Conservation (phyloP, 208 protist species). For the Trypanosoma mega region DNA sequence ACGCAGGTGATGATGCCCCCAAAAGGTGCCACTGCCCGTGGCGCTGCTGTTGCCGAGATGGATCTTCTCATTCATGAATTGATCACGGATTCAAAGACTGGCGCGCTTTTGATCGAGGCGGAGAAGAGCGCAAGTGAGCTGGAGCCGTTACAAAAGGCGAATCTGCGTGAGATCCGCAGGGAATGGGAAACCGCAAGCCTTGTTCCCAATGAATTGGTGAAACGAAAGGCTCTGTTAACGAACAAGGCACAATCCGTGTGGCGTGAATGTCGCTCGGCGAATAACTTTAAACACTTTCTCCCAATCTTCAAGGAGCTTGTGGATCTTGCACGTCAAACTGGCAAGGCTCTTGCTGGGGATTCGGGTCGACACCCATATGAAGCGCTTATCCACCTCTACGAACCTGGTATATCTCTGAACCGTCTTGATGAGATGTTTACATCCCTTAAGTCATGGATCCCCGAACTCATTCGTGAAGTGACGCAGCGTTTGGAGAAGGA, state of each 20-base stretch:
- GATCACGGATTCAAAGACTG: constrained; percentile 39
- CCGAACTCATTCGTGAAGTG: constrained; percentile 50
- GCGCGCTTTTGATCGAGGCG: constrained; percentile 32
- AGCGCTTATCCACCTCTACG: constrained; percentile 62
- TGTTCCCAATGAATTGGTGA: constrained; percentile 51
- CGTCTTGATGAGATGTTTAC: constrained; percentile 56
- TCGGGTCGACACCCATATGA: constrained; percentile 50
- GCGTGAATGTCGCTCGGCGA: constrained; percentile 47
- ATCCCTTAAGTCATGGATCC: constrained; percentile 64
- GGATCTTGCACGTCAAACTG: constrained; percentile 51
- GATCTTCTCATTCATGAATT: constrained; percentile 30
- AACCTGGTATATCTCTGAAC: constrained; percentile 59
- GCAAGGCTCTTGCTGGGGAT: constrained; percentile 38
- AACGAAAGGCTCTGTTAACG: constrained; percentile 44
- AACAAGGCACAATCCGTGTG: constrained; percentile 49
- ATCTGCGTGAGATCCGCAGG: constrained; percentile 60
- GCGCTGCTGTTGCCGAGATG: constrained; percentile 47
- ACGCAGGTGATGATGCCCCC: constrained; percentile 69
- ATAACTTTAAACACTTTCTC: constrained; percentile 55
- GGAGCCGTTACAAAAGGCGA: constrained; percentile 37
- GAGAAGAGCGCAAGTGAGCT: constrained; percentile 27
- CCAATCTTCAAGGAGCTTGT: constrained; percentile 70
- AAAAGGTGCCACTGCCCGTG: constrained; percentile 48
- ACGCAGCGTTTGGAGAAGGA: constrained; percentile 37
- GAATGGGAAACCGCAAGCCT: constrained; percentile 26